phyloP scores from a whole-genome alignment of 78 protist genomes.

The Dictyostelium brefeldianum region DNA sequence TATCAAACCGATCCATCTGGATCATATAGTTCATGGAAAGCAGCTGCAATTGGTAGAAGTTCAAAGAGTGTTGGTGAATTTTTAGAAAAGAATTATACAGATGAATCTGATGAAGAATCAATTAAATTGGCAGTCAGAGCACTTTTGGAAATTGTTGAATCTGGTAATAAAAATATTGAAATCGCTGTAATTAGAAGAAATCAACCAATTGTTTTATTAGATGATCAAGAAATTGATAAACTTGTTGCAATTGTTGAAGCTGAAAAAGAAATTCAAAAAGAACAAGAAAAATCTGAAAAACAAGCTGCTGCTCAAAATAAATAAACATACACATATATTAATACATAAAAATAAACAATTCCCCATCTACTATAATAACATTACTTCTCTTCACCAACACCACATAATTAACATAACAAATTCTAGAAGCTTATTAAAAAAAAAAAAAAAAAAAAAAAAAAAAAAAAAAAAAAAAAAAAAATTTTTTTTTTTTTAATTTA shows the following conservation, averaged over 20 bases:
- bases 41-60: conserved; percentile 65
- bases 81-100: conserved; percentile 96
- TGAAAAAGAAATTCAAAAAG: conserved; percentile 85
- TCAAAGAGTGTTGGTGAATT: conserved; percentile 96
- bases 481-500: background rate
- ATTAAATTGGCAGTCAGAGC: conserved; percentile 96
- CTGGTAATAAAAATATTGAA: conserved; percentile 97
- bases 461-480: background rate
- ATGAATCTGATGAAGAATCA: conserved; percentile 86
- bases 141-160: conserved; percentile 98
- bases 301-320: background rate
- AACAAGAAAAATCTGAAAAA: conserved; percentile 38
- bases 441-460: background rate
- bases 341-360: too few relatives aligned
- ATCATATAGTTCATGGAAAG: conserved; percentile 95
- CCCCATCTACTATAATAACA: too few relatives aligned
- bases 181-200: conserved; percentile 88
- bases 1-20: conserved; percentile 99
- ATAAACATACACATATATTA: background rate
- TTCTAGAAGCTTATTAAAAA: background rate
- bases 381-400: background rate
- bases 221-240: conserved; percentile 53
- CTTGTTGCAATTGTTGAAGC: conserved; percentile 79
- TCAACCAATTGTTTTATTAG: conserved; percentile 65
- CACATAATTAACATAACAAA: background rate